Evolutionary conservation across 495 filamentous ascomycete species (phyloP).

Genomic region (Hypoxylon crocopeplum): DNA sequence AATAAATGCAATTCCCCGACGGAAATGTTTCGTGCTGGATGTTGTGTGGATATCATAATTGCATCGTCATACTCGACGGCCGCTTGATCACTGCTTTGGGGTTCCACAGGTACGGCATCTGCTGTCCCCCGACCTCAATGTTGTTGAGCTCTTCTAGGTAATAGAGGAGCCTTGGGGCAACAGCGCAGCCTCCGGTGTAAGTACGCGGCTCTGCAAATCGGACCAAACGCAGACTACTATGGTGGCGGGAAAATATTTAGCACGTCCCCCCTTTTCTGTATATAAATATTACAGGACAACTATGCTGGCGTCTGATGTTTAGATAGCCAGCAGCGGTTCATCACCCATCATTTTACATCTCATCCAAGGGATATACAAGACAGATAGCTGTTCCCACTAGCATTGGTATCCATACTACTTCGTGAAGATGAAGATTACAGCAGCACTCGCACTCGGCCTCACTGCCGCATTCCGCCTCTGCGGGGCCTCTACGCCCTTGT

Average conservation of each 20-base stretch:
- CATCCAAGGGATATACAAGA: neutral
- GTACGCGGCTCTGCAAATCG: neutral
- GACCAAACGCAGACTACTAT: neutral
- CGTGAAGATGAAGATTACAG: constrained; percentile 7
- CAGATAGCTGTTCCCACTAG: neutral
- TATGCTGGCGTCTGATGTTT: neutral
- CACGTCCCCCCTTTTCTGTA: neutral
- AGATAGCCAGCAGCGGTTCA: neutral
- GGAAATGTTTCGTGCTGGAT: constrained; percentile 5
- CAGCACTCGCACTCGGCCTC: neutral
- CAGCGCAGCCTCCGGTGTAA: neutral
- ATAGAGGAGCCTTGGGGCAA: neutral
- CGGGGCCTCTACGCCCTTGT: neutral
- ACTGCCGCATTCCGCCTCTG: neutral
- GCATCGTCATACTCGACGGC: constrained; percentile 1
- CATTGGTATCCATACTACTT: neutral
- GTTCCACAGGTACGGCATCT: neutral
- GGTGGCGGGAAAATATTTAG: neutral
- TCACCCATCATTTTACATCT: neutral
- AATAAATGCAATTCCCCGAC: constrained; percentile 5
- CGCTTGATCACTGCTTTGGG: neutral
- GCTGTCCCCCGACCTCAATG: neutral
- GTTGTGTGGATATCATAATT: neutral
- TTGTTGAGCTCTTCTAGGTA: neutral
- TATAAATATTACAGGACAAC: neutral